Percentiles rank a stretch among this genome's conserved stretches.
These are phyloP conservation scores for Lithospermum erythrorhizon DNA, from an alignment of 257 asterid species.

Conservation along the genomic window DNA sequence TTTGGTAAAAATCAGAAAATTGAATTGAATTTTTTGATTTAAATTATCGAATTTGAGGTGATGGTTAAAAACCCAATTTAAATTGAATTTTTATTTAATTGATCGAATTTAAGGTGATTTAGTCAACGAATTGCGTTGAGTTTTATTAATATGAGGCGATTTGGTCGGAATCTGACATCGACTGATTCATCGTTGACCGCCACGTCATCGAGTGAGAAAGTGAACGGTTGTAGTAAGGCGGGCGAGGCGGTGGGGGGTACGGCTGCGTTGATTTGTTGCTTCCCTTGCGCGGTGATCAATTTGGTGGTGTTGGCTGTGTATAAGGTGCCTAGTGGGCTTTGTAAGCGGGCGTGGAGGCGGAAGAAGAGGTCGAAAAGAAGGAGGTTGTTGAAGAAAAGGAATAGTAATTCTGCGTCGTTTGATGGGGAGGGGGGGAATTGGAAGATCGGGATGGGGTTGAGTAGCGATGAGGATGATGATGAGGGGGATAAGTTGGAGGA, in stretches of 20 bases:
- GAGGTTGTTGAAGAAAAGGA: slow-evolving; percentile 27
- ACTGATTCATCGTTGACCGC: neutral
- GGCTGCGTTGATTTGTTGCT: slow-evolving; percentile 82
- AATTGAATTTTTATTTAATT: too few relatives aligned
- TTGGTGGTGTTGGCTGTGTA: slow-evolving; percentile 50
- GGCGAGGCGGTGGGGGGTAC: neutral
- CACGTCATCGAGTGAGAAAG: neutral
- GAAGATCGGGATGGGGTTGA: neutral
- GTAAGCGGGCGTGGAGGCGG: slow-evolving; percentile 43
- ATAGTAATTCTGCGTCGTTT: neutral
- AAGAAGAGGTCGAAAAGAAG: slow-evolving; percentile 25
- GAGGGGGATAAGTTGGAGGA: slow-evolving; percentile 28
- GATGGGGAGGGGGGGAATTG: neutral
- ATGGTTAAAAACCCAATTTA: too few relatives aligned
- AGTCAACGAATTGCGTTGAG: too few relatives aligned
- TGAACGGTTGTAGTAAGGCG: neutral
- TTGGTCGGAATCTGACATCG: too few relatives aligned
- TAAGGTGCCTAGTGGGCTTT: slow-evolving; percentile 66
- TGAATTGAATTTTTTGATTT: too few relatives aligned
- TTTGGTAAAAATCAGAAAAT: too few relatives aligned
- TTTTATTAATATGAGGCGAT: too few relatives aligned
- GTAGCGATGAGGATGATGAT: slow-evolving; percentile 16
- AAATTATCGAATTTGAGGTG: too few relatives aligned
- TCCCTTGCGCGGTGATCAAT: slow-evolving; percentile 52
- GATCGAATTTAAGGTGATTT: too few relatives aligned